Conservation (phyloP, 2,329 filamentous ascomycete species). For the Aureobasidium leucospermi region DNA sequence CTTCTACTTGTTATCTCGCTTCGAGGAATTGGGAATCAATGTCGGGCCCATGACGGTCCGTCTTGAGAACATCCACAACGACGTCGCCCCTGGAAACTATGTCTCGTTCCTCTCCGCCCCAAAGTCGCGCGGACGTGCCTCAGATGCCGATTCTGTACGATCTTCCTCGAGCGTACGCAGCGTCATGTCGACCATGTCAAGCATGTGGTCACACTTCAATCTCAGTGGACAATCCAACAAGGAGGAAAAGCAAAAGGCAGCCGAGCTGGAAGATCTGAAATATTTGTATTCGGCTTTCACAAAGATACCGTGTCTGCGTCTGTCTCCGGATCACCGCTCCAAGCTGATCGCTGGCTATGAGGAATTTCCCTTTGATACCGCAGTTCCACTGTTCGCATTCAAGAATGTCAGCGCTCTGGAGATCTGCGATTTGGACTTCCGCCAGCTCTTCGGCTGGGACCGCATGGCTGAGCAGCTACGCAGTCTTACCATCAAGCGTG, state of each 20-base stretch:
- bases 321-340: constrained; percentile 89
- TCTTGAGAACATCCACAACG: constrained; percentile 87
- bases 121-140: constrained; percentile 67
- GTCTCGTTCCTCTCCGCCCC: constrained; percentile 89
- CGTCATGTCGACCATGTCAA: constrained; percentile 94
- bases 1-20: constrained; percentile 90
- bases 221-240: constrained; percentile 74
- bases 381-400: constrained; percentile 92
- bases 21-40: constrained; percentile 83
- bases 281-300: constrained; percentile 98
- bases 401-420: constrained; percentile 94
- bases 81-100: constrained; percentile 80
- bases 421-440: constrained; percentile 90
- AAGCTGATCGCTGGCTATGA: constrained; percentile 88
- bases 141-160: constrained; percentile 84
- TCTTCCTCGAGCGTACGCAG: constrained; percentile 95
- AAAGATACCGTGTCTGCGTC: constrained; percentile 85
- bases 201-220: constrained; percentile 82
- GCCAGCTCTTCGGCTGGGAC: constrained; percentile 97
- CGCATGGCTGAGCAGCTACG: constrained; percentile 84
- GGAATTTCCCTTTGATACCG: constrained; percentile 96
- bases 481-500: constrained; percentile 81
- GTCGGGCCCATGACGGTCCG: constrained; percentile 96
- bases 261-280: constrained; percentile 78
- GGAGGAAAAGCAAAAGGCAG: constrained; percentile 82